These are phyloP conservation scores for Colletotrichum tanaceti DNA, from an alignment of 2,329 filamentous ascomycete species.

Conservation along the genomic window DNA sequence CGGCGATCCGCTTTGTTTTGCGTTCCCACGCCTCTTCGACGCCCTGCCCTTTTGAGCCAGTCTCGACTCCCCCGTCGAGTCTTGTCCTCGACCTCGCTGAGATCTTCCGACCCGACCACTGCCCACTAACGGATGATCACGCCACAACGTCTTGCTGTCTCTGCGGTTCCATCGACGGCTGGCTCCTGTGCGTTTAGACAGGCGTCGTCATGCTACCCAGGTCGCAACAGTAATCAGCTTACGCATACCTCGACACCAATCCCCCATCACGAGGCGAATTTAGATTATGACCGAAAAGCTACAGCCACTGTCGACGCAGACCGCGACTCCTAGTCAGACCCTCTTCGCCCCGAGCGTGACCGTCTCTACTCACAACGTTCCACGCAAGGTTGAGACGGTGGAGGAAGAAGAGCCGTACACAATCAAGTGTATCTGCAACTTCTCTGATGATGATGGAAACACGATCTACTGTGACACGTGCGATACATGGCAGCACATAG, in stretches of 20 bases:
- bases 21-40: constrained; percentile 19
- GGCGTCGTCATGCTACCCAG: constrained; percentile 71
- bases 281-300: constrained; percentile 74
- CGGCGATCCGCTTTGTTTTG: constrained; percentile 5
- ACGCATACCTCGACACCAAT: constrained; percentile 51
- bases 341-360: constrained; percentile 54
- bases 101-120: constrained; percentile 22
- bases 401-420: constrained; percentile 88
- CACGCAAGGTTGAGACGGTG: constrained; percentile 62
- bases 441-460: constrained; percentile 93
- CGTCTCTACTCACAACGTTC: constrained; percentile 54
- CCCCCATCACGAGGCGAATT: constrained; percentile 56
- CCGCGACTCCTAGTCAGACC: constrained; percentile 66
- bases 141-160: constrained; percentile 20
- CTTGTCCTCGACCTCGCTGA: constrained; percentile 13
- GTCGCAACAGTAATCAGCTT: constrained; percentile 62
- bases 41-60: constrained; percentile 15
- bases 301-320: constrained; percentile 64
- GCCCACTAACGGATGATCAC: constrained; percentile 37
- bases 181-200: constrained; percentile 53
- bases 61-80: constrained; percentile 24
- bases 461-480: constrained; percentile 97
- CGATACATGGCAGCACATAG: constrained; percentile 98
- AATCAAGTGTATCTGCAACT: constrained; percentile 98
- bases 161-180: constrained; percentile 19